Evolutionary conservation across 31 red algal genomes (phyloP).

Genomic region (Pterothamnion heteromorphum): DNA sequence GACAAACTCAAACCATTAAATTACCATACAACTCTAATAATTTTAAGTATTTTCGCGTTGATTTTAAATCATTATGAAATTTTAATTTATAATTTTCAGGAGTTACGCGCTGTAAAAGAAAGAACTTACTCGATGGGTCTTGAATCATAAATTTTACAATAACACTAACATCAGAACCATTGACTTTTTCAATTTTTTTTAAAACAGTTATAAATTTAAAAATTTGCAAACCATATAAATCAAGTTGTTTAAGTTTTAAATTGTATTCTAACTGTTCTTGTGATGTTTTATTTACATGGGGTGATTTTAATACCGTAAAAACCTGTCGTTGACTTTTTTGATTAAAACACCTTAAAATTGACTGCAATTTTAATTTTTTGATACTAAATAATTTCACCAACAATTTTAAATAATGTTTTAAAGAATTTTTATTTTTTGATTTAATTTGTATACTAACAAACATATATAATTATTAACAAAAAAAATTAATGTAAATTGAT

Average conservation of each 20-base stretch:
- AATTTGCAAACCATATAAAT: not conserved
- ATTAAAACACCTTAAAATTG: conserved; percentile 36
- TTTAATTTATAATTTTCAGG: too few species aligned
- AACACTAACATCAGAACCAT: too few species aligned
- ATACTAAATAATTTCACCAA: not conserved
- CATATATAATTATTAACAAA: too few species aligned
- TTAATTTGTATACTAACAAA: too few species aligned
- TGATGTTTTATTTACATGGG: conserved; percentile 24
- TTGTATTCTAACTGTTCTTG: conserved; percentile 18
- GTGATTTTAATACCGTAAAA: not conserved
- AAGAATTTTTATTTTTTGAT: too few species aligned
- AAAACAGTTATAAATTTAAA: too few species aligned
- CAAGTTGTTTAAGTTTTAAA: not conserved
- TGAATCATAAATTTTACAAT: too few species aligned
- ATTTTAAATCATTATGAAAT: not conserved
- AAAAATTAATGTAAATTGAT: too few species aligned
- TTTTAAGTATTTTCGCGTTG: not conserved
- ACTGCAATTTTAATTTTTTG: not conserved
- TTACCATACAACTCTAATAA: not conserved
- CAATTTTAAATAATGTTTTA: conserved; percentile 10
- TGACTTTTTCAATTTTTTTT: too few species aligned
- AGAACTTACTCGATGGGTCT: too few species aligned
- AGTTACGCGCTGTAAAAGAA: too few species aligned
- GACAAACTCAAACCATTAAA: not conserved
- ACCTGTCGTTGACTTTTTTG: not conserved